Percentiles rank a stretch among this genome's conserved stretches.
These are phyloP conservation scores for Neurospora sp. DNA, from an alignment of 495 filamentous ascomycete genomes.

Conservation along the genomic window DNA sequence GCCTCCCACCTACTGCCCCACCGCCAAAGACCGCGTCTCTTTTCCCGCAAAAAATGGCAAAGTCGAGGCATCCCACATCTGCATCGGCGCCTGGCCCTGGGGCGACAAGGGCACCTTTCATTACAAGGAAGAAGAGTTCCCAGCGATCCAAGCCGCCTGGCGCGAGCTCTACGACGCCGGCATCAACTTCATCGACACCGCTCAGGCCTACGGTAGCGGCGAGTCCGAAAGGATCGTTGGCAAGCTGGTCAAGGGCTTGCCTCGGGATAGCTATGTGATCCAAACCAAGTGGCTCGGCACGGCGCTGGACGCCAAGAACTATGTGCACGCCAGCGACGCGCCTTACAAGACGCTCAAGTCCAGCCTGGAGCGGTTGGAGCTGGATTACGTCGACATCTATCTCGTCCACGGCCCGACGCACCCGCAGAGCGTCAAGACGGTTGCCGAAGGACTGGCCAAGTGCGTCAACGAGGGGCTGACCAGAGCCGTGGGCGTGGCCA, in stretches of 20 bases:
- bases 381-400: constrained; percentile 8
- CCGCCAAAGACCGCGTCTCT: constrained; percentile 3
- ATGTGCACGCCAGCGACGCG: neutral
- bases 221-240: constrained; percentile 31
- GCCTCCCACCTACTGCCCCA: neutral
- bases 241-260: constrained; percentile 23
- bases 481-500: constrained; percentile 31
- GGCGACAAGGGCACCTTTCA: constrained; percentile 33
- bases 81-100: constrained; percentile 33
- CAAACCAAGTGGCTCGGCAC: constrained; percentile 5
- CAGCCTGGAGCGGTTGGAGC: neutral
- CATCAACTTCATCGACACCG: constrained; percentile 33
- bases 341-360: neutral
- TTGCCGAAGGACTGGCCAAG: constrained; percentile 19
- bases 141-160: constrained; percentile 27
- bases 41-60: constrained; percentile 5
- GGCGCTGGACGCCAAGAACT: neutral
- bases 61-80: constrained; percentile 24
- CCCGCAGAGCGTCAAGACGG: neutral
- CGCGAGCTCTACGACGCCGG: constrained; percentile 17
- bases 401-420: constrained; percentile 6
- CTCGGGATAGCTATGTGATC: constrained; percentile 15
- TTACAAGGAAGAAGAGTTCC: constrained; percentile 24
- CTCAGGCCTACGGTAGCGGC: constrained; percentile 31
- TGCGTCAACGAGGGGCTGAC: constrained; percentile 31